Percentiles rank a stretch among this genome's conserved stretches.
phyloP scores from a whole-genome alignment of 2,329 filamentous ascomycete genomes.

The Ploettnerulaceae sp. region DNA sequence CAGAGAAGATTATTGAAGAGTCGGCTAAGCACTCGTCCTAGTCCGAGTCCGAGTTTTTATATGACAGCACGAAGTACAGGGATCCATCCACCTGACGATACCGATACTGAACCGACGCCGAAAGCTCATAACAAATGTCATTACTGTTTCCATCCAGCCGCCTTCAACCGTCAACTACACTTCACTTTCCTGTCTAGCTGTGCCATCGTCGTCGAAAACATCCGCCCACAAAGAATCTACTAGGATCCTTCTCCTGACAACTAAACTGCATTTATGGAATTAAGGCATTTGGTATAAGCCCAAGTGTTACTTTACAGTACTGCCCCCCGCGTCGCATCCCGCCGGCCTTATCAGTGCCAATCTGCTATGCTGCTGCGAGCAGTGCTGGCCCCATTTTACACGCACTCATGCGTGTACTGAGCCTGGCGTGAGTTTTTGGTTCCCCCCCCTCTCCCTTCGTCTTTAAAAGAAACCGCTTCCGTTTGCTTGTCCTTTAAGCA shows the following conservation, averaged over 20 bases:
- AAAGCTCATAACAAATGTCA: too few relatives aligned
- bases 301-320: too few relatives aligned
- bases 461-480: background rate
- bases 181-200: background rate
- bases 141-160: too few relatives aligned
- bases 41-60: too few relatives aligned
- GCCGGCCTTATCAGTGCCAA: background rate
- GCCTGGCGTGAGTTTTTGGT: conserved; percentile 9
- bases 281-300: background rate
- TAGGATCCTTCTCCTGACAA: background rate
- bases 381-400: conserved; percentile 5
- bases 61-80: too few relatives aligned
- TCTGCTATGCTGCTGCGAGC: conserved; percentile 11
- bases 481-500: background rate
- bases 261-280: background rate
- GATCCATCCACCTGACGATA: too few relatives aligned
- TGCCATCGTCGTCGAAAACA: background rate
- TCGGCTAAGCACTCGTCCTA: too few relatives aligned
- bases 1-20: too few relatives aligned
- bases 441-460: too few relatives aligned
- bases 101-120: too few relatives aligned
- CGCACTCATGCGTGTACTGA: conserved; percentile 9
- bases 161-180: background rate
- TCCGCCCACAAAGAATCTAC: background rate
- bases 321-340: background rate